phyloP scores from a whole-genome alignment of 208 protist genomes.

The Trypanosoma scelopori region DNA sequence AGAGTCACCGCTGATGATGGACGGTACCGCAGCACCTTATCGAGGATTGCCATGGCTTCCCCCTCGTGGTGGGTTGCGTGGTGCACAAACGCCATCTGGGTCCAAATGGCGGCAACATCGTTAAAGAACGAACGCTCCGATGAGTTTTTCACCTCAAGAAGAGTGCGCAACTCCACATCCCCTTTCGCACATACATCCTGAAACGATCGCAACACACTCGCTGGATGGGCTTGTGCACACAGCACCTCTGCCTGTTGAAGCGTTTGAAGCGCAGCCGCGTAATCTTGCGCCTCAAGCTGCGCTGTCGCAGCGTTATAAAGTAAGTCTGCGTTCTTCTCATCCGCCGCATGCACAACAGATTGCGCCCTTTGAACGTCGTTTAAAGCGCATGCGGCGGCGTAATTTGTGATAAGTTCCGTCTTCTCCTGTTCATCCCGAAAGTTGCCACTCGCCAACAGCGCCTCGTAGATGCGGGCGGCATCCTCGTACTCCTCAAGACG shows the following conservation, averaged over 20 bases:
- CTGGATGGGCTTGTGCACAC: conserved; percentile 43
- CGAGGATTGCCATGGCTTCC: conserved; percentile 42
- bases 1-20: conserved; percentile 57
- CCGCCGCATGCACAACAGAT: conserved; percentile 47
- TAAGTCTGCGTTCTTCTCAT: conserved; percentile 70
- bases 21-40: conserved; percentile 53
- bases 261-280: conserved; percentile 46
- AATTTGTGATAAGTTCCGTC: conserved; percentile 75
- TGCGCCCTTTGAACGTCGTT: conserved; percentile 37
- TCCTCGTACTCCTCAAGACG: conserved; percentile 73
- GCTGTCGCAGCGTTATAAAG: conserved; percentile 80
- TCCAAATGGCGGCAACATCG: conserved; percentile 75
- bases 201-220: conserved; percentile 49
- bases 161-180: conserved; percentile 27
- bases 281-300: conserved; percentile 59
- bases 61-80: conserved; percentile 50
- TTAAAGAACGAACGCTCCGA: conserved; percentile 77
- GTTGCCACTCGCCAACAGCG: conserved; percentile 38
- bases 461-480: conserved; percentile 67
- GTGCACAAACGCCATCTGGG: conserved; percentile 78
- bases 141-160: conserved; percentile 30
- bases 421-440: conserved; percentile 77
- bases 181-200: conserved; percentile 45
- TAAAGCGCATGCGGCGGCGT: conserved; percentile 55
- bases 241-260: conserved; percentile 67